A percentile compares a stretch with the other conserved stretches of the same genome.
Evolutionary conservation across 2,329 filamentous ascomycete species (phyloP).

Genomic region (Atkinsonella texensis): DNA sequence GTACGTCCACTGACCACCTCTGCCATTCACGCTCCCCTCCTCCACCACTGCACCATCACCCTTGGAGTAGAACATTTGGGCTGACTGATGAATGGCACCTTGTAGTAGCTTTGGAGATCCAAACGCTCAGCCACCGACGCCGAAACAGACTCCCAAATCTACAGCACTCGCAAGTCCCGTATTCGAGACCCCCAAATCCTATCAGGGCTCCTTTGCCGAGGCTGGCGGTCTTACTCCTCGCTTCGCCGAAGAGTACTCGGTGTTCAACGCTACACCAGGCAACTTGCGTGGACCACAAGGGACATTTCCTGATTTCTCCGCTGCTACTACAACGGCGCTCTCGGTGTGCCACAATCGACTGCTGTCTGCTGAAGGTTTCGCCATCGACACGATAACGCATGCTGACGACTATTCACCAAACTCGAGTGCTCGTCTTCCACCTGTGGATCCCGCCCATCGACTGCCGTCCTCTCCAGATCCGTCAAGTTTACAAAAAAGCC

Average conservation of each 20-base stretch:
- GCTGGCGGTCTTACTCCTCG: slow-evolving; percentile 45
- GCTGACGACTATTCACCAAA: slow-evolving; percentile 47
- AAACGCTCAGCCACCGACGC: slow-evolving; percentile 48
- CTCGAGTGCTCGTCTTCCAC: slow-evolving; percentile 40
- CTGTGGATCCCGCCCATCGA: slow-evolving; percentile 46
- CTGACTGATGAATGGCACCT: slow-evolving; percentile 23
- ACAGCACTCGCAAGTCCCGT: slow-evolving; percentile 40
- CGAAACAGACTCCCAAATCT: slow-evolving; percentile 44
- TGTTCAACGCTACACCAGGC: slow-evolving; percentile 52
- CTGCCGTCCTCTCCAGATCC: slow-evolving; percentile 45
- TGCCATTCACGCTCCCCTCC: slow-evolving; percentile 8
- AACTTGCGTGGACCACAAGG: slow-evolving; percentile 37
- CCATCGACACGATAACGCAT: slow-evolving; percentile 45
- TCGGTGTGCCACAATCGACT: slow-evolving; percentile 33
- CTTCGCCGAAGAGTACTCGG: slow-evolving; percentile 53
- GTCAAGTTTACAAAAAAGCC: slow-evolving; percentile 20
- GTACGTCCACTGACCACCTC: slow-evolving; percentile 22
- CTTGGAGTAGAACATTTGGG: slow-evolving; percentile 8
- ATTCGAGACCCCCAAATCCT: slow-evolving; percentile 44
- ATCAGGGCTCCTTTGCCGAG: slow-evolving; percentile 34
- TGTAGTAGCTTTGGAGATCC: slow-evolving; percentile 47
- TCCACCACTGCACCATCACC: slow-evolving; percentile 3
- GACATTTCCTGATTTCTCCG: slow-evolving; percentile 33
- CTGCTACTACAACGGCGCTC: slow-evolving; percentile 23
- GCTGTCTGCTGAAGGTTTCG: slow-evolving; percentile 37